Base-by-base conservation (phyloP, 345 rosid genomes). In the Draba incana region DNA sequence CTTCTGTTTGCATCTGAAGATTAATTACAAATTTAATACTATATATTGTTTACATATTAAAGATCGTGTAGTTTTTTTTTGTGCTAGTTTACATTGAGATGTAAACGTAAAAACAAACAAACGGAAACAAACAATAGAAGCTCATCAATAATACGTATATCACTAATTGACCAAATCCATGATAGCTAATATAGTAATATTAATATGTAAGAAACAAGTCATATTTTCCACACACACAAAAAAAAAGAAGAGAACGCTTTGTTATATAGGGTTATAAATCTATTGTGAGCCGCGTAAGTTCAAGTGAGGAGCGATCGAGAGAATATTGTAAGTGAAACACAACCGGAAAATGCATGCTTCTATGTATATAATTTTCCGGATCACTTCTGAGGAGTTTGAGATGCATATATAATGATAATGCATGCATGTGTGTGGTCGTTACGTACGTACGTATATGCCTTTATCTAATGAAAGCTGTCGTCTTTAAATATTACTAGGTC, bases 371-470 rank as follows among this genome's bases (percentile, higher is more conserved):
- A 68, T 57, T 35, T 35, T 35, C 16, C 37, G 16, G 12, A 51
- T 30, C 35, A 31, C 31, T 48, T 23, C 13, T 8, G 33, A 20
- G 31, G 62, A 51, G 11, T 31, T 61, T 53, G 39, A 42, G 16
- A 62, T 43, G 54, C 62, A 45, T 35, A 35, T 35, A 35, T 45
- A 62, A 62, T 70, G 64, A 63, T 71, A 71, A 44, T 66, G 72
- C 68, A 66, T 74, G 72, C 68, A 67, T 60, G 68, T 59, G 31
- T 58, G 48, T 51, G 50, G 51, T 60, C 28, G 23, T 58, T 50
- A 51, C 67, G 72, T 74, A 74, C 68, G 68, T 44, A 50, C 16
- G 14, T 8, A 58, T 12, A 39, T 44, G 51, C 44, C 43, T 59
- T 44, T 66, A 14, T 48, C 10, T 24, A 51, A 43, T 39, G 14